These are phyloP conservation scores for Ogataea hybrid DNA, from an alignment of 1,139 yeast species.

Conservation along the genomic window DNA sequence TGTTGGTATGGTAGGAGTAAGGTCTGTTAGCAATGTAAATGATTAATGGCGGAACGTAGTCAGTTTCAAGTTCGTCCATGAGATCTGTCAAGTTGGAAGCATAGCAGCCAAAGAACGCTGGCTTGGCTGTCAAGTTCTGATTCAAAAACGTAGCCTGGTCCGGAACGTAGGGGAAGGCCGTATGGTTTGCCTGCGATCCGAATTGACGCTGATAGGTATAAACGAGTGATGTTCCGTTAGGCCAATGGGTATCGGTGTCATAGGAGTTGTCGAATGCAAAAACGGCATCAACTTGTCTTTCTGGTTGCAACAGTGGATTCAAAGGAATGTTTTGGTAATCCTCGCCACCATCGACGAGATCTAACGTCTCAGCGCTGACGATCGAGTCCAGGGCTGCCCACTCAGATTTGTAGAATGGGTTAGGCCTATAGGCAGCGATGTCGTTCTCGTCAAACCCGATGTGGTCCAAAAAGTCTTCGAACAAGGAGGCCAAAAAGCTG, in stretches of 20 bases:
- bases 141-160: conserved; percentile 61
- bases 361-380: conserved; percentile 45
- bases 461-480: conserved; percentile 42
- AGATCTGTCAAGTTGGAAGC: conserved; percentile 60
- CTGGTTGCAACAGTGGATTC: conserved; percentile 68
- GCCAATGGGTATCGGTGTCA: conserved; percentile 68
- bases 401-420: conserved; percentile 49
- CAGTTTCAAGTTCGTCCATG: conserved; percentile 32
- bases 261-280: conserved; percentile 88
- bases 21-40: conserved; percentile 81
- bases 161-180: conserved; percentile 87
- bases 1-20: conserved; percentile 63
- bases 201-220: conserved; percentile 65
- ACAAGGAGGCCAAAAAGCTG: conserved; percentile 46
- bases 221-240: conserved; percentile 71
- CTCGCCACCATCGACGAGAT: conserved; percentile 88
- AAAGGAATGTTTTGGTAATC: conserved; percentile 79
- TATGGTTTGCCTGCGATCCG: conserved; percentile 55
- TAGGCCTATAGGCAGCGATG: conserved; percentile 42
- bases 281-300: conserved; percentile 71
- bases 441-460: conserved; percentile 43
- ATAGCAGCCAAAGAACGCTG: conserved; percentile 87
- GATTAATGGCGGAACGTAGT: conserved; percentile 63
- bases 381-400: conserved; percentile 44
- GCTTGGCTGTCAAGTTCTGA: conserved; percentile 58